Conservation (phyloP, 208 protist genomes). For the Phytomonas sp. region DNA sequence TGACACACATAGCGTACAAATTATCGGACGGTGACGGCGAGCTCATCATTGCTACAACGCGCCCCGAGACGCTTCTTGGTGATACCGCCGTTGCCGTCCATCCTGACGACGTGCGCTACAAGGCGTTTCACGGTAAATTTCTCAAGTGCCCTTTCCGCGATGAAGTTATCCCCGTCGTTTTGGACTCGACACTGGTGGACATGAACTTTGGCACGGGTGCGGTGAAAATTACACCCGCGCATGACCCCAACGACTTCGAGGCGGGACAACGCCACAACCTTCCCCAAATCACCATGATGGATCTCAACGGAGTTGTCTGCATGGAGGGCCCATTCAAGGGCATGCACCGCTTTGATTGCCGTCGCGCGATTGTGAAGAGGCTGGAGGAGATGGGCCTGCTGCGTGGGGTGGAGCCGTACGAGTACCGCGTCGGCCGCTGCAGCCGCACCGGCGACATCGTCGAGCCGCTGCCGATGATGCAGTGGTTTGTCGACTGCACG, state of each 20-base stretch:
- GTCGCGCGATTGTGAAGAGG: slow-evolving; percentile 86
- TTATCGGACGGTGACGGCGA: slow-evolving; percentile 83
- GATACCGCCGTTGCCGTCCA: slow-evolving; percentile 98
- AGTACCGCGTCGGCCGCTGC: slow-evolving; percentile 95
- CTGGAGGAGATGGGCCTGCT: slow-evolving; percentile 89
- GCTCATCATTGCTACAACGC: slow-evolving; percentile 96
- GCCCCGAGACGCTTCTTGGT: slow-evolving; percentile 99
- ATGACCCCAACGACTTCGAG: slow-evolving; percentile 99
- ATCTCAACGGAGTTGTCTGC: slow-evolving; percentile 92
- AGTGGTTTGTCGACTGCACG: slow-evolving; percentile 98
- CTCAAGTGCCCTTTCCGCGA: slow-evolving; percentile 96
- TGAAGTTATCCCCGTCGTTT: slow-evolving; percentile 94
- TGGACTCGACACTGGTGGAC: slow-evolving; percentile 95
- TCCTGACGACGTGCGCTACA: slow-evolving; percentile 96
- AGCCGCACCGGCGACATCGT: slow-evolving; percentile 97
- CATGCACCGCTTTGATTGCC: slow-evolving; percentile 95
- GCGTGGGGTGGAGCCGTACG: slow-evolving; percentile 87
- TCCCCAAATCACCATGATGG: slow-evolving; percentile 93
- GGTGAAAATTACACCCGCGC: slow-evolving; percentile 98
- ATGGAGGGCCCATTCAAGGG: slow-evolving; percentile 91
- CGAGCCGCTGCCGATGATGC: slow-evolving; percentile 98
- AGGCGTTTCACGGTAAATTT: slow-evolving; percentile 92
- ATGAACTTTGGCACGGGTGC: slow-evolving; percentile 97
- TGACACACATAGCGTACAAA: slow-evolving; percentile 95
- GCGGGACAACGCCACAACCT: slow-evolving; percentile 95